These are phyloP conservation scores for Pseudevernia furfuracea DNA, from an alignment of 495 filamentous ascomycete genomes.

Conservation along the genomic window DNA sequence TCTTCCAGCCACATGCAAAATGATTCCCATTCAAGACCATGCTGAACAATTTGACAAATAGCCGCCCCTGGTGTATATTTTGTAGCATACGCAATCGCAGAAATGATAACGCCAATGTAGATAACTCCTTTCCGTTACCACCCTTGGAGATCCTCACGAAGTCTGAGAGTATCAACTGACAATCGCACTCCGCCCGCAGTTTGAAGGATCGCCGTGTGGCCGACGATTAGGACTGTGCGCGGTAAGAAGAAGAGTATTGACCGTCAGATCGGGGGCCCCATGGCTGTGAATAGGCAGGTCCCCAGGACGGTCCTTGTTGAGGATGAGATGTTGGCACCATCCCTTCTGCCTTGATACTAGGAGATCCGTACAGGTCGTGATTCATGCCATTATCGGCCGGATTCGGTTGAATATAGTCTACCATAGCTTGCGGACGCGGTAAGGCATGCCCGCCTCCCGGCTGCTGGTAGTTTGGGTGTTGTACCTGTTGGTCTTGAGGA, in stretches of 20 bases:
- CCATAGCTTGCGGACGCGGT: constrained; percentile 15
- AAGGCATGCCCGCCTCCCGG: constrained; percentile 1
- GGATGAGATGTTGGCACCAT: constrained; percentile 14
- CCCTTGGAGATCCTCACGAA: neutral
- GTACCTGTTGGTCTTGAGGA: constrained; percentile 17
- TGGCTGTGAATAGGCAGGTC: constrained; percentile 7
- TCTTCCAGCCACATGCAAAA: neutral
- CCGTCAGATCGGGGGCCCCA: constrained; percentile 11
- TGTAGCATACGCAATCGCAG: neutral
- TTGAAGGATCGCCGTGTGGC: neutral
- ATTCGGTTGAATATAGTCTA: constrained; percentile 10
- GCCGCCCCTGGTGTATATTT: constrained; percentile 6
- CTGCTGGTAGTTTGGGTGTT: constrained; percentile 12
- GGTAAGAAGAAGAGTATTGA: constrained; percentile 8
- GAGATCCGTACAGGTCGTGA: constrained; percentile 15
- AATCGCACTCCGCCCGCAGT: neutral
- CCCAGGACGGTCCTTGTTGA: constrained; percentile 10
- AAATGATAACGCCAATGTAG: constrained; percentile 1
- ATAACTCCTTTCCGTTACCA: neutral
- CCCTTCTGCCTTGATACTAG: constrained; percentile 12
- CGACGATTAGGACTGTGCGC: constrained; percentile 9
- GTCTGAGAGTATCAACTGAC: neutral
- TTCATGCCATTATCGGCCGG: constrained; percentile 6
- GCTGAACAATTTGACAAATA: constrained; percentile 6
- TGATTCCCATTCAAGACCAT: neutral